Evolutionary conservation across 2,329 filamentous ascomycete species (phyloP), one percentile per base, ranked within the genome.

Genomic region (Pestalotiopsis fici): DNA sequence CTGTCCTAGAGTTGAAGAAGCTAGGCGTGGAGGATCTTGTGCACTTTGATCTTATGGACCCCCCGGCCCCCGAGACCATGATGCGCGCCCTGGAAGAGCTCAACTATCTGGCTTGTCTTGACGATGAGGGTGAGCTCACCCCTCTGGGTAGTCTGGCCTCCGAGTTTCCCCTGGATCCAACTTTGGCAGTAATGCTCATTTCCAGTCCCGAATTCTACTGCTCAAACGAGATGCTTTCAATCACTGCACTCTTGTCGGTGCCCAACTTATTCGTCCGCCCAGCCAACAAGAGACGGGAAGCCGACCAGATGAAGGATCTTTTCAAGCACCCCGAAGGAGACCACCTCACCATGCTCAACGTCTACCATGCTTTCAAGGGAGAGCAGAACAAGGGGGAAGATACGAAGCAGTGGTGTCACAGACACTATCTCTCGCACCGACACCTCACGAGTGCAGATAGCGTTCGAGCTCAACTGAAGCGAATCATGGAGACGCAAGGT

Each of bases 11-110:
- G 80, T 83, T 99, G 76, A 98, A 98, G 87, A 98, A 99, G 83
- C 90, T 99, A 50, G 96, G 96, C 57, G 90, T 99, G 31, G 90
- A 97, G 73, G 96, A 99, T 80, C 85, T 99, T 62, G 96, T 99
- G 12, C 96, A 99, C 81, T 99, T 99, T 77, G 97, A 99, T 78
- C 87, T 99, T 60, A 98, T 99, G 95, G 96, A 99, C 74, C 96
- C 96, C 27, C 96, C 96, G 0, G 95, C 97, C 1, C 97, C 96
- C 0, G 97, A 99, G 83, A 99, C 97, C 11, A 91, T 99, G 80
- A 99, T 99, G 95, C 90, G 97, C 72, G 96, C 96, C 3, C 84
- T 99, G 25, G 96, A 99, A 80, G 96, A 99, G 82, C 89, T 99
- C 66, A 99, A 99, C 81, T 99, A 98, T 78, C 87, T 99, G 18